Conservation (phyloP, 1,139 yeast genomes). For the Yamadazyma songkhlaensis region DNA sequence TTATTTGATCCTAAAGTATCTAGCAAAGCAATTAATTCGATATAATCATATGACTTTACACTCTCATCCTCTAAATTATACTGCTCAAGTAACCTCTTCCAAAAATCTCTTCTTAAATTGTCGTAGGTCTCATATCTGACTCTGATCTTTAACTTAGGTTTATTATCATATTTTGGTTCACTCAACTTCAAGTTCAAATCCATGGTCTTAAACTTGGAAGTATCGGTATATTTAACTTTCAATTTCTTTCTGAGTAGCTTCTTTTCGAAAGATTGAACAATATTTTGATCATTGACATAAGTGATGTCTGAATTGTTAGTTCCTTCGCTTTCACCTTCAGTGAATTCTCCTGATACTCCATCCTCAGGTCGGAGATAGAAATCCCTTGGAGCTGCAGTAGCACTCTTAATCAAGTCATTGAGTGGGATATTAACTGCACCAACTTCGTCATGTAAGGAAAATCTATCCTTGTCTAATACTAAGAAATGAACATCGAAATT, state of each 20-base stretch:
- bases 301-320: conserved; percentile 12
- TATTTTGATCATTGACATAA: conserved; percentile 28
- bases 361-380: conserved; percentile 6
- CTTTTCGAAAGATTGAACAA: conserved; percentile 28
- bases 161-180: conserved; percentile 31
- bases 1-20: conserved; percentile 63
- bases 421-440: conserved; percentile 61
- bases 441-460: conserved; percentile 80
- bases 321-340: conserved; percentile 15
- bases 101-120: conserved; percentile 62
- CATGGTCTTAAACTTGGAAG: conserved; percentile 43
- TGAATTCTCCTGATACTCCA: conserved; percentile 12
- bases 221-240: conserved; percentile 31
- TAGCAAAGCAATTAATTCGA: conserved; percentile 56
- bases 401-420: conserved; percentile 36
- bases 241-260: conserved; percentile 26
- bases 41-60: conserved; percentile 40
- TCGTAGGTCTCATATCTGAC: conserved; percentile 70
- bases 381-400: conserved; percentile 14
- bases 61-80: conserved; percentile 31
- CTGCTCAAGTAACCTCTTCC: conserved; percentile 61
- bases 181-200: conserved; percentile 35
- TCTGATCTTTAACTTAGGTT: conserved; percentile 58
- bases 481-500: conserved; percentile 66
- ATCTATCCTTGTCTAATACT: conserved; percentile 79